Percentiles rank a stretch among this genome's conserved stretches.
Conservation (phyloP, 306 rosid species). For the Cicer cuneatum region DNA sequence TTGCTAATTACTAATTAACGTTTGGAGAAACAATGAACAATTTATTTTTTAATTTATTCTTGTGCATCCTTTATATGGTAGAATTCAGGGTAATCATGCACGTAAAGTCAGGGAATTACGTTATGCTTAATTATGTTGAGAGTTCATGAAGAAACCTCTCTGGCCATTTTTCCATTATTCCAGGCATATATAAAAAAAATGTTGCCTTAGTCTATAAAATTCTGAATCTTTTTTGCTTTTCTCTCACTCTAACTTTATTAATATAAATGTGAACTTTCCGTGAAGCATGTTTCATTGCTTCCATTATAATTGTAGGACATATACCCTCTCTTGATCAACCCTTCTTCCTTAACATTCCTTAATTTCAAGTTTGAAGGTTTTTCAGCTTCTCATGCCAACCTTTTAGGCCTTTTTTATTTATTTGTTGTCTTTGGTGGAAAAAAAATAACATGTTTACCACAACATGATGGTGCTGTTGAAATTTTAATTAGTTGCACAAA, state of each 20-base stretch:
- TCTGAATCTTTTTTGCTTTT: conserved; percentile 56
- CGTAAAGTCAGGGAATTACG: conserved; percentile 41
- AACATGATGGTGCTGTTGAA: not conserved
- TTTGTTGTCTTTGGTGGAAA: conserved; percentile 1
- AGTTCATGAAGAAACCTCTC: conserved; percentile 52
- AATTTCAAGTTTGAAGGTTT: conserved; percentile 41
- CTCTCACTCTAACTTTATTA: conserved; percentile 61
- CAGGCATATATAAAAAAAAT: conserved; percentile 25
- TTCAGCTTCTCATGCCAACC: not conserved
- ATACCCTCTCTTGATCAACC: conserved; percentile 13
- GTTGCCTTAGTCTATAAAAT: conserved; percentile 40
- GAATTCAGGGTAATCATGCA: conserved; percentile 47
- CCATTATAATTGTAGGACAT: conserved; percentile 29
- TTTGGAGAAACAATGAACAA: not conserved
- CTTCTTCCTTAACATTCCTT: conserved; percentile 37
- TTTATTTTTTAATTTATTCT: conserved; percentile 16
- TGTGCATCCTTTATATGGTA: conserved; percentile 42
- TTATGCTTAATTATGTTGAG: conserved; percentile 53
- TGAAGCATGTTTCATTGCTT: conserved; percentile 46
- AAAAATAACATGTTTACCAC: not conserved
- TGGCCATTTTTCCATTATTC: conserved; percentile 41
- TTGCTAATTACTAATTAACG: conserved; percentile 46
- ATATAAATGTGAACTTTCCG: conserved; percentile 46
- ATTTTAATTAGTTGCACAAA: not conserved
- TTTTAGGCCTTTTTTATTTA: conserved; percentile 14